Conservation (phyloP, 371 early-diverging fungal genomes). For the Mucor plumbeus region DNA sequence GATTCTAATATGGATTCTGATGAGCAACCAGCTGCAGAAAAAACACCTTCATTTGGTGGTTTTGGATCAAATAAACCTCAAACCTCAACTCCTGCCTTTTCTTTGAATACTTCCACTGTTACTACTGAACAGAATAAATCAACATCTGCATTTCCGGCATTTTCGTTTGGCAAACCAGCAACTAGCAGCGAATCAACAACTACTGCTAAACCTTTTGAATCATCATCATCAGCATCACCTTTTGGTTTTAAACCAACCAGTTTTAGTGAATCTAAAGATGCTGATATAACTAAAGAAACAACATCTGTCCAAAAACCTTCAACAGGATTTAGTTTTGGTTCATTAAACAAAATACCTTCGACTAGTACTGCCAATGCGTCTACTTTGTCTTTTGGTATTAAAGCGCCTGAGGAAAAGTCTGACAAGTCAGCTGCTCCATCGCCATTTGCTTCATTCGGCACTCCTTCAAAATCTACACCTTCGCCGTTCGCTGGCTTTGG, state of each 20-base stretch:
- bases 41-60: background rate
- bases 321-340: background rate
- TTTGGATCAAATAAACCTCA: conserved; percentile 9
- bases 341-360: background rate
- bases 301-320: background rate
- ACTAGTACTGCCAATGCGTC: background rate
- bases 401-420: background rate
- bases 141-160: conserved; percentile 14
- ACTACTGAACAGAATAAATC: background rate
- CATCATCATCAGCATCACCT: background rate
- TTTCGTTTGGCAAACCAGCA: conserved; percentile 13
- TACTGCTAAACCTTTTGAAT: background rate
- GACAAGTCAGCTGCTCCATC: conserved; percentile 1
- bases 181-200: background rate
- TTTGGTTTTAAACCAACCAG: background rate
- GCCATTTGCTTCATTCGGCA: background rate
- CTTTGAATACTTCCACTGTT: background rate
- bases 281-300: background rate
- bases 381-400: conserved; percentile 5
- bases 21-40: background rate
- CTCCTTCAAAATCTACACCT: background rate
- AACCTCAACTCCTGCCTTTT: background rate
- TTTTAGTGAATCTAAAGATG: background rate
- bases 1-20: conserved; percentile 21
- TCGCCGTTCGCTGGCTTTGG: conserved; percentile 15